A percentile compares a stretch with the other conserved stretches of the same genome.
Evolutionary conservation across 176 grass and related monocot genomes (phyloP).

Genomic region (Oryza coarctata): DNA sequence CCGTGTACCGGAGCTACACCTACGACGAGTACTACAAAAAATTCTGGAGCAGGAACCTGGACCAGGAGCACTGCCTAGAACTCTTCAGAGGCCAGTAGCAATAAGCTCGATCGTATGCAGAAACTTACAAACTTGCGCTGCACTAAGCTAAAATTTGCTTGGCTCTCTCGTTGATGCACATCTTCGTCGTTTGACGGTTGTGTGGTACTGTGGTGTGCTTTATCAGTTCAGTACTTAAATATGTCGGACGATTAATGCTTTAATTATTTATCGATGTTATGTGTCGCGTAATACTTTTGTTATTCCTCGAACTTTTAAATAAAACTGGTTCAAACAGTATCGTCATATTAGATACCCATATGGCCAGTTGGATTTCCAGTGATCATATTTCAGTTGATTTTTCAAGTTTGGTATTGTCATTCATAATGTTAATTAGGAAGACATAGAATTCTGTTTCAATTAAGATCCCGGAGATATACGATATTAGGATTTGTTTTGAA

Average conservation of each 20-base stretch:
- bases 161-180: background rate
- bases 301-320: no score
- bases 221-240: background rate
- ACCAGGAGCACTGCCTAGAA: conserved; percentile 80
- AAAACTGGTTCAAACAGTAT: no score
- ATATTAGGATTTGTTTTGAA: no score
- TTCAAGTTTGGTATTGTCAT: no score
- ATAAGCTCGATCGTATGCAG: background rate
- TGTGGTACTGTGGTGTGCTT: background rate
- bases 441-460: no score
- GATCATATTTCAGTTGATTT: no score
- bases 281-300: background rate
- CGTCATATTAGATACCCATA: no score
- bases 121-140: background rate
- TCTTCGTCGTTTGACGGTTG: background rate
- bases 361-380: no score
- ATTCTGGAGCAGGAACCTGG: conserved; percentile 78
- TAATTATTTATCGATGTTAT: background rate
- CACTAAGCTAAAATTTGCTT: background rate
- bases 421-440: no score
- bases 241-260: background rate
- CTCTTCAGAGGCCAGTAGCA: conserved; percentile 44
- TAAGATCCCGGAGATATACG: no score
- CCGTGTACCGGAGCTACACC: conserved; percentile 59
- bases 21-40: conserved; percentile 84